Evolutionary conservation across 1,139 yeast genomes (phyloP).

Genomic region (Scheffersomyces illinoinensis): DNA sequence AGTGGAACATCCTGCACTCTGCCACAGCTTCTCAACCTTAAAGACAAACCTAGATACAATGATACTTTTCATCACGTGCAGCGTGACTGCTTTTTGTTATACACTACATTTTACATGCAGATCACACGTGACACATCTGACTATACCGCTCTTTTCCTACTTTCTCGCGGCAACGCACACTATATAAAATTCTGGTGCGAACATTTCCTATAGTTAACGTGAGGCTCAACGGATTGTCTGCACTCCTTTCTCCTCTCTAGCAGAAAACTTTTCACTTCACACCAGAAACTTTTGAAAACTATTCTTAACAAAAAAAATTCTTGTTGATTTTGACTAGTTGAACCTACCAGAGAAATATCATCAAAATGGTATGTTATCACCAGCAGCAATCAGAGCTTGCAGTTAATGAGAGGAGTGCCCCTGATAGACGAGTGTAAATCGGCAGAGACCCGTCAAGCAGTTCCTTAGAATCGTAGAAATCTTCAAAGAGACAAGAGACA

Average conservation of each 20-base stretch:
- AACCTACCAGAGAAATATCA: slow-evolving; percentile 23
- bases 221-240: neutral
- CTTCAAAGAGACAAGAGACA: neutral
- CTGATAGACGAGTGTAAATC: neutral
- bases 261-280: slow-evolving; percentile 1
- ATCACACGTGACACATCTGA: neutral
- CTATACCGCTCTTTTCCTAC: neutral
- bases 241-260: slow-evolving; percentile 4
- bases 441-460: neutral
- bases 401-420: neutral
- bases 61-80: neutral
- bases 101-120: neutral
- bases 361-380: slow-evolving; percentile 32
- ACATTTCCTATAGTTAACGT: neutral
- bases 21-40: slow-evolving; percentile 4
- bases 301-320: slow-evolving; percentile 1
- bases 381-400: neutral
- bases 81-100: neutral
- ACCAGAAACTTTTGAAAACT: neutral
- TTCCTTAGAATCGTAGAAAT: neutral
- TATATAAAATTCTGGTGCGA: neutral
- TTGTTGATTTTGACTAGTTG: slow-evolving; percentile 1
- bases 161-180: neutral
- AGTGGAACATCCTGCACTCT: too few relatives aligned
- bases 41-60: slow-evolving; percentile 1